These are phyloP conservation scores for Arachis hypogaea DNA, from an alignment of 306 rosid genomes.

Conservation along the genomic window DNA sequence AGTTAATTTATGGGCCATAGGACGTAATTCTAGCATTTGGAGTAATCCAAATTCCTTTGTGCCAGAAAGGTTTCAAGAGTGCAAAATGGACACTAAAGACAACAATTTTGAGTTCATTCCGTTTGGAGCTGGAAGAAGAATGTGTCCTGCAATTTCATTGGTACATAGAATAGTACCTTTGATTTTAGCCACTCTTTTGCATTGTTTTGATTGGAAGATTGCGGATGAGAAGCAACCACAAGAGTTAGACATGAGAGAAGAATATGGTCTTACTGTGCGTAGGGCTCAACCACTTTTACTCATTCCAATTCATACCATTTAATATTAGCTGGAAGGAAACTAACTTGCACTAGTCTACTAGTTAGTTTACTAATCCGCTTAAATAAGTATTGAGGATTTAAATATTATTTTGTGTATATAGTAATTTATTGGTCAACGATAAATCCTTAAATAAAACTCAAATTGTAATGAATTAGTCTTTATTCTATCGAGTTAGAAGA, in stretches of 20 bases:
- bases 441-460: too few species aligned
- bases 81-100: constrained; percentile 21
- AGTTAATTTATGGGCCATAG: constrained; percentile 17
- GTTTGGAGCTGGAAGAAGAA: constrained; percentile 41
- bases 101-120: constrained; percentile 30
- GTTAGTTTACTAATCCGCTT: too few species aligned
- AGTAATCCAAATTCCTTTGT: constrained; percentile 16
- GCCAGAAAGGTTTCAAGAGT: constrained; percentile 37
- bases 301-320: constrained; percentile 9
- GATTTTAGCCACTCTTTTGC: constrained; percentile 33
- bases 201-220: constrained; percentile 32
- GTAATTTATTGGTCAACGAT: too few species aligned
- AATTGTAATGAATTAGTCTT: too few species aligned
- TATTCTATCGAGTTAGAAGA: too few species aligned
- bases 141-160: constrained; percentile 32
- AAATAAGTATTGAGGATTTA: too few species aligned
- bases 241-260: constrained; percentile 3
- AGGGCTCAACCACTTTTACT: neutral
- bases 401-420: too few species aligned
- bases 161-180: constrained; percentile 1
- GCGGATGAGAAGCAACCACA: neutral
- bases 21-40: neutral
- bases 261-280: neutral
- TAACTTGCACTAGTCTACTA: too few species aligned
- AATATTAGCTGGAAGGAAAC: neutral